These are phyloP conservation scores for Cordyceps tenuipes DNA, from an alignment of 2,329 filamentous ascomycete species.

Conservation along the genomic window DNA sequence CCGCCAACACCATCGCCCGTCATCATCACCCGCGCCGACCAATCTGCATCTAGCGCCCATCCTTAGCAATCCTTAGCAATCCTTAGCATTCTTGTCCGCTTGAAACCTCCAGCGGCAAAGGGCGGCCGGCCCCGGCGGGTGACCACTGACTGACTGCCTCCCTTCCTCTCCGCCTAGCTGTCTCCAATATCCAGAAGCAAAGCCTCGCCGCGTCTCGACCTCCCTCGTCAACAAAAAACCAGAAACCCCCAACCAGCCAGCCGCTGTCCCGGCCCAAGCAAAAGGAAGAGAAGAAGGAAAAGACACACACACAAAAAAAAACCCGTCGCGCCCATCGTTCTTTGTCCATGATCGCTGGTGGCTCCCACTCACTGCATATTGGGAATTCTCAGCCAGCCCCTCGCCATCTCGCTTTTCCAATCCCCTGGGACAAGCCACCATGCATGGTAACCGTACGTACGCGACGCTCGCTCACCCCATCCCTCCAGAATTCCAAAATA, in stretches of 20 bases:
- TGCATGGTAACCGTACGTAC: slow-evolving; percentile 10
- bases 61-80: too few species aligned
- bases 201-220: background rate
- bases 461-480: too few species aligned
- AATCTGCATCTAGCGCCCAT: background rate
- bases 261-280: background rate
- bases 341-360: background rate
- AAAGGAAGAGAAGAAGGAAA: background rate
- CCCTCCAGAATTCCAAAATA: background rate
- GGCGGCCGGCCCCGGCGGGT: background rate
- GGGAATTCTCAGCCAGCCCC: background rate
- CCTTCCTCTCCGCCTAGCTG: background rate
- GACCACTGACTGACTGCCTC: background rate
- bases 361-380: background rate
- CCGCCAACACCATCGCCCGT: background rate
- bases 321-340: background rate
- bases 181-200: background rate
- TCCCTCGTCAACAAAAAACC: background rate
- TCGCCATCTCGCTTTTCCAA: background rate
- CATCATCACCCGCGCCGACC: background rate
- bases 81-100: background rate
- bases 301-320: too few species aligned
- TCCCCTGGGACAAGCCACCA: slow-evolving; percentile 1
- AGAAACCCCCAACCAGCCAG: too few species aligned
- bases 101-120: background rate